Conservation (phyloP, 345 rosid species). For the Eucalyptus pauciflora region DNA sequence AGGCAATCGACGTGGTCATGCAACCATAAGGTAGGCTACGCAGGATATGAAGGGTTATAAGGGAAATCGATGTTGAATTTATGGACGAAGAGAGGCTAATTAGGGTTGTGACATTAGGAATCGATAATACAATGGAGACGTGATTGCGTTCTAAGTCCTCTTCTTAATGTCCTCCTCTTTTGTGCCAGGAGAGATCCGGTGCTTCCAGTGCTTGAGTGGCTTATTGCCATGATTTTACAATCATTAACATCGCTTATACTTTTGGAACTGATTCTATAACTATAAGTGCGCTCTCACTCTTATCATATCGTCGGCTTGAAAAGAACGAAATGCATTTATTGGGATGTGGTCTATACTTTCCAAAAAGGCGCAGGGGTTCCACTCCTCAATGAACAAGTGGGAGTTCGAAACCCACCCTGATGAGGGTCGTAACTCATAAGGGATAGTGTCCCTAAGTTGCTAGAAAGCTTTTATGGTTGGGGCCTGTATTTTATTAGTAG, state of each 20-base stretch:
- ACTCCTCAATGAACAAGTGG: too few relatives aligned
- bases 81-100: background rate
- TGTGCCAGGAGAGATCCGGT: background rate
- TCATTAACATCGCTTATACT: background rate
- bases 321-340: background rate
- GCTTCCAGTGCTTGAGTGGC: background rate
- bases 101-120: too few relatives aligned
- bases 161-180: background rate
- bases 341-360: too few relatives aligned
- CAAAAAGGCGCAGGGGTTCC: too few relatives aligned
- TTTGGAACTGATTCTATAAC: background rate
- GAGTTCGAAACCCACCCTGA: too few relatives aligned
- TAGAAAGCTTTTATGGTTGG: too few relatives aligned
- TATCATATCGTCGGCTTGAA: background rate
- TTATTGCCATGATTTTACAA: background rate
- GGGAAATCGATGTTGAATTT: background rate
- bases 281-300: background rate
- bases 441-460: too few relatives aligned
- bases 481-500: too few relatives aligned
- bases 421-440: fast-evolving
- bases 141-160: background rate
- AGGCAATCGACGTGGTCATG: background rate
- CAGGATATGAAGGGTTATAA: background rate
- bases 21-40: background rate
- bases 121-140: background rate